These are phyloP conservation scores for Psidium guajava DNA, from an alignment of 345 rosid genomes.

Conservation along the genomic window DNA sequence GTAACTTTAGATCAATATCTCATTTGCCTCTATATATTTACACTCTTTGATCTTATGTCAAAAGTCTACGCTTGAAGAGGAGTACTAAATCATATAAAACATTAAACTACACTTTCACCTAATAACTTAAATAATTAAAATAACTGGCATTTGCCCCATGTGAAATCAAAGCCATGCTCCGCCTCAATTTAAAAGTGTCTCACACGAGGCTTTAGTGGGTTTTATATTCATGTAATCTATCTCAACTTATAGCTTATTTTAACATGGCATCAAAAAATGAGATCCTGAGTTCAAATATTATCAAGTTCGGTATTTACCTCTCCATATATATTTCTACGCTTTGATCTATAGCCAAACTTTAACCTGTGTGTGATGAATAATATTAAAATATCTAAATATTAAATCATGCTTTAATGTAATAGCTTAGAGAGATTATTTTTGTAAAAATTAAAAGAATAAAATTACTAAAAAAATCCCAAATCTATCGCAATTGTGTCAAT, in stretches of 20 bases:
- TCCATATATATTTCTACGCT: background rate
- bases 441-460: background rate
- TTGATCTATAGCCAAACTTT: background rate
- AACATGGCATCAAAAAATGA: background rate
- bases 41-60: background rate
- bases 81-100: background rate
- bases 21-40: background rate
- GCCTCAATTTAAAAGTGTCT: background rate
- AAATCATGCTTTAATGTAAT: rapidly evolving
- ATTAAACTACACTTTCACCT: background rate
- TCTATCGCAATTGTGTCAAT: too few species aligned
- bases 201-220: background rate
- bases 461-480: too few species aligned
- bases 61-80: background rate
- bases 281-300: background rate
- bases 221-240: background rate
- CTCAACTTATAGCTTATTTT: background rate
- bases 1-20: background rate
- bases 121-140: background rate
- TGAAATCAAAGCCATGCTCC: background rate
- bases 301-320: background rate
- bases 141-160: rapidly evolving
- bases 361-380: background rate
- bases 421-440: background rate
- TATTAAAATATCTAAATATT: background rate